Conservation (phyloP, 2,329 filamentous ascomycete genomes). For the Ophiostoma quercus region DNA sequence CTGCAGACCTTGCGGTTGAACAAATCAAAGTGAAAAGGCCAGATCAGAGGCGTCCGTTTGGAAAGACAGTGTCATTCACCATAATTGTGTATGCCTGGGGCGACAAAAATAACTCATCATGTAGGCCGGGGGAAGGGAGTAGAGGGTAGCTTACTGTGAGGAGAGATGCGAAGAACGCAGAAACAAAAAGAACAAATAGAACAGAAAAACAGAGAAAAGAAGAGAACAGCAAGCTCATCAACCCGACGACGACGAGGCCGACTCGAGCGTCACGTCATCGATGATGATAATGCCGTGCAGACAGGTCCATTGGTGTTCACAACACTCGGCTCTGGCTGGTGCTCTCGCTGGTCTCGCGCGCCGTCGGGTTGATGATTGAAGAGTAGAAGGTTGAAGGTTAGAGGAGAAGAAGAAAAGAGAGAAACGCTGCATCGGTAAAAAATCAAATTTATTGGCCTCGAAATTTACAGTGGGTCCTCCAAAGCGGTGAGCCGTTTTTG, state of each 20-base stretch:
- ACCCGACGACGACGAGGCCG: not conserved
- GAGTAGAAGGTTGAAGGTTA: not conserved
- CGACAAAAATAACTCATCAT: conserved; percentile 55
- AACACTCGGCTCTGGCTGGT: not conserved
- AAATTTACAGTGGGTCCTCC: not conserved
- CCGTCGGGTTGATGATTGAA: not conserved
- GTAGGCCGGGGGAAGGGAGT: conserved; percentile 1
- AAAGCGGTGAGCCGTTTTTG: conserved; percentile 4
- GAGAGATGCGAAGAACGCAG: no score
- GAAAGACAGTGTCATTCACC: conserved; percentile 53
- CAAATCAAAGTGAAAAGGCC: conserved; percentile 7
- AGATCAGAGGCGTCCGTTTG: conserved; percentile 46
- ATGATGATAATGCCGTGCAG: not conserved
- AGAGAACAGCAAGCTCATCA: not conserved
- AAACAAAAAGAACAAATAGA: not conserved
- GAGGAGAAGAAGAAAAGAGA: not conserved
- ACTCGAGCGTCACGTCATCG: conserved; percentile 1
- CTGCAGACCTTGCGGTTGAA: not conserved
- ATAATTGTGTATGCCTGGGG: conserved; percentile 53
- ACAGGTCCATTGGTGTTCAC: not conserved
- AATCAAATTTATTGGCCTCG: conserved; percentile 11
- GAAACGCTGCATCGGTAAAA: not conserved
- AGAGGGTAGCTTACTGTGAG: not conserved
- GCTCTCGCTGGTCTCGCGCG: not conserved
- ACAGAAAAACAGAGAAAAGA: not conserved